These are phyloP conservation scores for Syncephalastrum monosporum DNA, from an alignment of 371 early-diverging fungal genomes.

Conservation along the genomic window DNA sequence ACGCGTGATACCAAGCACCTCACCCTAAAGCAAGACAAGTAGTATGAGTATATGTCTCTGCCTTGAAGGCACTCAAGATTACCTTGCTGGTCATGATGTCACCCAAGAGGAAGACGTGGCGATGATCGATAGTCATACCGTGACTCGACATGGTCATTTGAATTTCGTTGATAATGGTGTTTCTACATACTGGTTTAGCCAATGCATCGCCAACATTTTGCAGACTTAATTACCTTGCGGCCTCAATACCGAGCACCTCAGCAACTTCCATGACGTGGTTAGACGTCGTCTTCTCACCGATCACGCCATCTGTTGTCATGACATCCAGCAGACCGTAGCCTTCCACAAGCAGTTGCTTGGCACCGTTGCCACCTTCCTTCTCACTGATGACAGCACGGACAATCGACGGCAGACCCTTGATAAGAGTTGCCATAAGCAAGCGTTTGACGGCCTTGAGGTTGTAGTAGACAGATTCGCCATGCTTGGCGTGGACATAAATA, in stretches of 20 bases:
- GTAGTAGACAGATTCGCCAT: constrained; percentile 69
- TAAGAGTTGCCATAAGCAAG: constrained; percentile 19
- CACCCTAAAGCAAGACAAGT: constrained; percentile 63
- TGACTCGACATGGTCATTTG: constrained; percentile 85
- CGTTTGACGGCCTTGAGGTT: constrained; percentile 85
- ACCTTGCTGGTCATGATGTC: constrained; percentile 98
- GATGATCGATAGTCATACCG: constrained; percentile 97
- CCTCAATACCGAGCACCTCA: constrained; percentile 97
- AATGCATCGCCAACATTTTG: neutral
- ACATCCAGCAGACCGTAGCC: constrained; percentile 94
- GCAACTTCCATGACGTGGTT: constrained; percentile 97
- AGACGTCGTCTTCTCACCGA: constrained; percentile 78
- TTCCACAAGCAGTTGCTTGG: constrained; percentile 83
- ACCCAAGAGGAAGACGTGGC: constrained; percentile 97
- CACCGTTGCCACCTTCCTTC: constrained; percentile 55
- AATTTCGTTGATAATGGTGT: constrained; percentile 87
- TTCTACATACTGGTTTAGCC: constrained; percentile 24
- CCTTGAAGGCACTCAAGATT: constrained; percentile 2
- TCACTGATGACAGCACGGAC: constrained; percentile 88
- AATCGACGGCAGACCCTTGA: constrained; percentile 79
- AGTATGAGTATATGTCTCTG: neutral
- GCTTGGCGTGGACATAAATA: constrained; percentile 70
- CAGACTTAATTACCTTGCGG: constrained; percentile 60
- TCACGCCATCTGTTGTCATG: constrained; percentile 87
- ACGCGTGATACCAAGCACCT: constrained; percentile 98